Base-by-base conservation (phyloP, 306 rosid genomes). In the Lotus japonicus region DNA sequence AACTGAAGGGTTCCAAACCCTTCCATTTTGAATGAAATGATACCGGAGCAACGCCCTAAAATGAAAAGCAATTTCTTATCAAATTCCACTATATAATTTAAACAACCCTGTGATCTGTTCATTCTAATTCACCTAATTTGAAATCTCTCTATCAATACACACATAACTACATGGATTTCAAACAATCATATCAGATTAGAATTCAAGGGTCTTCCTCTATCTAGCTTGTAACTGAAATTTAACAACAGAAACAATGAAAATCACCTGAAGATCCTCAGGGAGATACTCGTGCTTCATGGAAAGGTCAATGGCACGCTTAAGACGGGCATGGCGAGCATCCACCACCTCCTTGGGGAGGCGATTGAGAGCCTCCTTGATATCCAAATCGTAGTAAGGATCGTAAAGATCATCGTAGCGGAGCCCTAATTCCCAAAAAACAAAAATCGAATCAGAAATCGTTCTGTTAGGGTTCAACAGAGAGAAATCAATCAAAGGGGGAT, bases 251-350 rank as follows among this genome's bases (percentile, higher is more conserved):
- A n/a, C n/a, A 65, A 38, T 6, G 9, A 11, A 58, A 6, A 2
- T n/a, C 79, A 94, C 99, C 99, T 94, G 97, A 69, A 94, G 89
- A 80, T 88, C 14, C 0, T 87, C 88, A 2, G 92, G 86, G 68
- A 90, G 99, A 73, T 90, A 94, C 75, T 85, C 71, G 62, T 94
- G 99, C 95, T 94, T 94, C 97, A 90, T 82, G 75, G 99, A 94
- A 58, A 94, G 97, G 82, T 94, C 96, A 73, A 94, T 82, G 58
- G 99, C 96, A 16, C 97, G 99, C 83, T 90, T 90, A 39, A 94
- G 86, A 65, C 99, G 95, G 78, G 92, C 97, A 59, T 86, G 85
- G 10, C 99, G 97, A 0, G 99, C 97, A 75, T 88, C 95, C 1
- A 90, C 92, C 1, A 94, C 77, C 88, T 94, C 95, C 67, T 88